Evolutionary conservation across 2,329 filamentous ascomycete species (phyloP), one percentile per base, ranked within the genome.

Genomic region (Chaetomium globosum): DNA sequence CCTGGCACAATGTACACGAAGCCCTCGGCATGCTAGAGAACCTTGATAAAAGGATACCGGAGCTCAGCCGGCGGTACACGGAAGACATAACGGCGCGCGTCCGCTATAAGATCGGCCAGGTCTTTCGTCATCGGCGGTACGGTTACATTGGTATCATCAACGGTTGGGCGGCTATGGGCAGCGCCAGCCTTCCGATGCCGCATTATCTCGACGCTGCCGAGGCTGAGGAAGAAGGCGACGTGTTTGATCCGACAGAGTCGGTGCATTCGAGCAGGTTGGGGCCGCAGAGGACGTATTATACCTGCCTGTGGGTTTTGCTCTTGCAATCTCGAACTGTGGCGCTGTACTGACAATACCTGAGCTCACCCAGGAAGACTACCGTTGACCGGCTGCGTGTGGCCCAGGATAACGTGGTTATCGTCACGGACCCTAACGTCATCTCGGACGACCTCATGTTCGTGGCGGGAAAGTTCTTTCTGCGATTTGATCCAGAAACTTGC

Each of bases 401-500:
- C 0, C 88, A 96, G 73, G 89, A 93, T 72, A 97, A 93, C 71
- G 89, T 97, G 63, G 79, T 87, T 65, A 77, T 88, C n/a, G 78
- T 92, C 51, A 75, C 73, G 5, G 77, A 84, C 61, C 71, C 72
- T 55, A 75, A 59, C 75, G 79, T 69, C 70, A 81, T 89, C 2
- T 82, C 84, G 0, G 78, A 83, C 4, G 72, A 84, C 28, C 80
- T 96, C 67, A 83, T 92, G 73, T 81, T 82, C 54, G 77, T 91
- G 70, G 92, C 93, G 3, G 95, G 95, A 0, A 89, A 89, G 71
- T 92, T 91, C 76, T 98, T 99, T 77, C 96, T 92, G 77, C 83
- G 92, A 51, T 98, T 93, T 82, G 91, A 97, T 76, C 73, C 76
- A 4, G 80, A 79, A 39, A 81, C 78, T 0, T 86, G 86, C 70